phyloP scores from a whole-genome alignment of 495 filamentous ascomycete genomes.

The Rusavskia elegans region DNA sequence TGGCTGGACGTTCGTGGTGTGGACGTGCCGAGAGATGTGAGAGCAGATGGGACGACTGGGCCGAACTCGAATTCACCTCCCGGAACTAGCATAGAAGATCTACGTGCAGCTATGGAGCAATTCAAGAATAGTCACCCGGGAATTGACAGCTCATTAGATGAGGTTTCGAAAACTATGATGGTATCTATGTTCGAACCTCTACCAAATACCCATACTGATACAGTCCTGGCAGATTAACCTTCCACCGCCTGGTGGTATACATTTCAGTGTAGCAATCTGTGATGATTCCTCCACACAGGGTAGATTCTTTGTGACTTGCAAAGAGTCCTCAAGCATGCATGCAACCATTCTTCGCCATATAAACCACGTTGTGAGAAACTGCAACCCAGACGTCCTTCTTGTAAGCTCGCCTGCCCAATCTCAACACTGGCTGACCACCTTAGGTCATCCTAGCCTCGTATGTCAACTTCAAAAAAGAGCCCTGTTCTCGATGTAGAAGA shows the following conservation, averaged over 20 bases:
- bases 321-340: conserved; percentile 6
- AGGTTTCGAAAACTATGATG: background rate
- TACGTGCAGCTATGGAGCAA: conserved; percentile 1
- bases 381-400: conserved; percentile 6
- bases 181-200: background rate
- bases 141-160: conserved; percentile 1
- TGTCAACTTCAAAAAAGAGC: conserved; percentile 8
- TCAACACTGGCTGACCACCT: background rate
- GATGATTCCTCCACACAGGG: background rate
- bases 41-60: background rate
- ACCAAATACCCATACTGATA: background rate
- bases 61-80: background rate
- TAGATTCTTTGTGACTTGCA: background rate
- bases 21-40: background rate
- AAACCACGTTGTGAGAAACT: background rate
- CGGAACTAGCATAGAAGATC: background rate
- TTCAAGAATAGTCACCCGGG: conserved; percentile 6
- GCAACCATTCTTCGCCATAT: conserved; percentile 3
- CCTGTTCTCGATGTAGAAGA: conserved; percentile 9
- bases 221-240: conserved; percentile 1
- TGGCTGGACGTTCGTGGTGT: conserved; percentile 10
- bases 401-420: conserved; percentile 1
- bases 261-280: conserved; percentile 1
- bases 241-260: conserved; percentile 5
- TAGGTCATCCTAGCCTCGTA: conserved; percentile 16